These are phyloP conservation scores for Hypoxylon sp. DNA, from an alignment of 2,329 filamentous ascomycete species.

Conservation along the genomic window DNA sequence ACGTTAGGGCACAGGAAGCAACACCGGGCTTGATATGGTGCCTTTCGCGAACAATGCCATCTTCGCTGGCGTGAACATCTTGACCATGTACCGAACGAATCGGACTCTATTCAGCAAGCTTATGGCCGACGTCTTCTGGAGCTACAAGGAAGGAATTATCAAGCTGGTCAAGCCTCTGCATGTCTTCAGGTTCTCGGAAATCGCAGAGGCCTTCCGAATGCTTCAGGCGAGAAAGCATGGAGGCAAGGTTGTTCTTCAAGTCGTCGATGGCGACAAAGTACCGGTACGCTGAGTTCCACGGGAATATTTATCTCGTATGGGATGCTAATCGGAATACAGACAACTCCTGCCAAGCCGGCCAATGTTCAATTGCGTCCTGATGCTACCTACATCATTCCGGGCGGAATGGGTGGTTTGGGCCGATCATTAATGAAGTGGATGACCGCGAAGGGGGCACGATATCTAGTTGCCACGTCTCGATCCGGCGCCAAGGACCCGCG, in stretches of 20 bases:
- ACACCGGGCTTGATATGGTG: constrained; percentile 49
- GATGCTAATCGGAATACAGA: constrained; percentile 17
- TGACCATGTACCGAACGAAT: constrained; percentile 50
- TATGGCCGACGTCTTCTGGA: constrained; percentile 45
- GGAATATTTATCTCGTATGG: not conserved
- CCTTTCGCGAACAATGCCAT: constrained; percentile 48
- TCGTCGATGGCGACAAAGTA: constrained; percentile 45
- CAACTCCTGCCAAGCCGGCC: constrained; percentile 45
- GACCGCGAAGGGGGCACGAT: constrained; percentile 50
- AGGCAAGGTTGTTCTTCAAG: constrained; percentile 47
- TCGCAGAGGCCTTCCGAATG: constrained; percentile 48
- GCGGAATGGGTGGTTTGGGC: constrained; percentile 53
- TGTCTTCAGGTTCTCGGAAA: constrained; percentile 48
- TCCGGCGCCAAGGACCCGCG: constrained; percentile 46
- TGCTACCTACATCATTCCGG: constrained; percentile 52
- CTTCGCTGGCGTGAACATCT: constrained; percentile 48
- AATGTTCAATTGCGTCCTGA: constrained; percentile 45
- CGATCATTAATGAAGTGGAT: constrained; percentile 51
- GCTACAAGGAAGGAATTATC: constrained; percentile 45
- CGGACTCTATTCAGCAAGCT: constrained; percentile 45
- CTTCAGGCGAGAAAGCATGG: constrained; percentile 46
- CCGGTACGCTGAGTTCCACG: constrained; percentile 1
- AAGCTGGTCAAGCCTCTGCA: constrained; percentile 46
- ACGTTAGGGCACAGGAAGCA: constrained; percentile 35
- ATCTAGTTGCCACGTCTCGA: constrained; percentile 50